Base-by-base conservation (phyloP, 2,329 filamentous ascomycete genomes). In the Colletotrichum gloeosporioides region DNA sequence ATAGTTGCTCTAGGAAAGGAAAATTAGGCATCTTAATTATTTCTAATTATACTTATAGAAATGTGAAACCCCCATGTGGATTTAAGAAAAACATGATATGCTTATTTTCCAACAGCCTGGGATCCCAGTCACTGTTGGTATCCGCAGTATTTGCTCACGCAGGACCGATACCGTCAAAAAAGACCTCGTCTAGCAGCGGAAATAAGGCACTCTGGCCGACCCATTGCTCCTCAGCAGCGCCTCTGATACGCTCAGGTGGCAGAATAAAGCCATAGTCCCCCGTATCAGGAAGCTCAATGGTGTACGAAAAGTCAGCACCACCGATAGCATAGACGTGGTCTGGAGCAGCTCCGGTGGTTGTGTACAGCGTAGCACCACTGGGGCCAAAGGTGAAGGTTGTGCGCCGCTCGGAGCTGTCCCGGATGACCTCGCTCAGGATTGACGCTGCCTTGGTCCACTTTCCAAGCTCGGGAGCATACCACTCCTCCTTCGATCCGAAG, bases 401-500 rank as follows among this genome's bases (percentile, higher is more conserved):
- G 34, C 87, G 62, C 15, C 73, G 29, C 16, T 71, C 86, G 69
- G 87, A 80, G 68, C 80, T 85, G 34, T 82, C 79, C 6, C 83
- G 81, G 73, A 87, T 86, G 49, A 81, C 79, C 13, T 80, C 76
- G 29, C 80, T 81, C 0, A 82, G 75, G 0, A 81, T 25, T 3
- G 80, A 79, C 3, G 86, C 83, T 0, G 88, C 82, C 64, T 82
- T 82, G 34, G 83, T 80, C 80, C 87, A 86, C 53, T 85, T 84
- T 4, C 85, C 82, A 9, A 85, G 81, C 75, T 86, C 82, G 63
- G 86, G 84, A 3, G 86, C 80, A 8, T 82, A 82, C 3, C 82
- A 82, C 4, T 82, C 82, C 79, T 86, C 86, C n/a, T 85, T 87
- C 82, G 88, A 88, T 3, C 88, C 88, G 65, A 87, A 88, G 0